Base-by-base conservation (phyloP, 2,329 filamentous ascomycete genomes). In the Pseudogymnoascus sp. region DNA sequence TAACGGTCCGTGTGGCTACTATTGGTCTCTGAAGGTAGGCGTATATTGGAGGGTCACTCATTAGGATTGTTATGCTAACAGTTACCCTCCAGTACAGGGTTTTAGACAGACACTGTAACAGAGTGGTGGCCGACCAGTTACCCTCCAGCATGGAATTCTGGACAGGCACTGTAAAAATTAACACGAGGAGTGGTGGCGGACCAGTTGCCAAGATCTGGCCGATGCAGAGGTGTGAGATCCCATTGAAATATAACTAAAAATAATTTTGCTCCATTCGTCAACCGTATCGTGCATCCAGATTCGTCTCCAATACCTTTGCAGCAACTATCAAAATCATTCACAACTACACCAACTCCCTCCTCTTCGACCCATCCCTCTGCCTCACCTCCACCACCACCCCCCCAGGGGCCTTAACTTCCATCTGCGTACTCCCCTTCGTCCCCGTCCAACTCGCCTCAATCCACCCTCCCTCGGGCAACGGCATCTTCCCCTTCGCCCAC, bases 401-500 rank as follows among this genome's bases (percentile, higher is more conserved):
- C 5, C 14, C 28, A 3, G 50, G 50, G 10, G 50, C 50, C 16
- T 34, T 56, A 18, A 56, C 28, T 6, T 34, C 12, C 50, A 56
- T 56, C 5, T 34, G 25, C 28, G 50, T 56, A 12, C 4, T 34
- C 5, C 28, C 50, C 28, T 34, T 34, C 50, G 10, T 14, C 28
- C 50, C 50, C 10, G n/a, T 14, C 50, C 50, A 56, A 11, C 50
- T 56, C 50, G 50, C 28, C 11, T 56, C 50, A 34, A 56, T 56
- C 50, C 50, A 56, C 16, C 50, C 44, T 2, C 50, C 50, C 6
- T 11, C 50, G 7, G 28, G 16, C 12, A 56, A 16, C 4, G 50
- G 50, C 28, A 56, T 34, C 50, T 21, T 56, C 25, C 50, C 50
- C 50, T 56, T 56, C 50, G 50, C 50, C 50, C 50, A 56, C 10